Base-by-base conservation (phyloP, 129 eudicot species). In the Chrysanthemum lavandulifolium region DNA sequence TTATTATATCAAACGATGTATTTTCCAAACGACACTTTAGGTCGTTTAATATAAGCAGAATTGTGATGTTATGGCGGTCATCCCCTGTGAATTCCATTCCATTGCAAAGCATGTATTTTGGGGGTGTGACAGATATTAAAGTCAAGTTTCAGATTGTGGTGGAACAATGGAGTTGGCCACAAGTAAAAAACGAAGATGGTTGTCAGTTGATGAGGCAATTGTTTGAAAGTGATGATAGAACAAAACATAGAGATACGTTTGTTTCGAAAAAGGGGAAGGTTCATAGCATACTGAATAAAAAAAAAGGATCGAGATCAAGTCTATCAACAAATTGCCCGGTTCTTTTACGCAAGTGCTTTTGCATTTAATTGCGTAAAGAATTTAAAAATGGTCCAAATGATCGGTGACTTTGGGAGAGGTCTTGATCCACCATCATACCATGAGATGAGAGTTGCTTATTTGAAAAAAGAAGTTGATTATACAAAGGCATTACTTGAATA, bases 361-460 rank as follows among this genome's bases (percentile, higher is more conserved):
- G 7, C 31, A 15, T 57, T 6, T 14, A 57, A 57, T 16, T 57
- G 13, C 21, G 62, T 57, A 57, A 57, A 15, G 27, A 57, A 57
- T 57, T 27, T 27, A 3, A 29, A 61, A 16, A 67, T 67, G 58
- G 4, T 67, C 10, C 15, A 67, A 49, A 50, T 47, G 59, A 25
- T 66, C n/a, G 57, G 71, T 1, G 54, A 66, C 6, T 66, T 40
- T 43, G 71, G 71, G 21, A 66, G 55, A 47, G 71, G 71, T 9
- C 31, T 66, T 19, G 29, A 45, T 3, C 71, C 55, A 7, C 71
- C 71, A 3, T 40, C 55, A 43, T 66, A 66, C 55, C 71, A 15
- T 66, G 71, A 66, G 29, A 66, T 66, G 25, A 45, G 71, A 43
- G 71, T 66, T 45, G 2, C 69, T 31, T 65, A 13, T 0, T 13